These are phyloP conservation scores for Rubia peregrina DNA, from an alignment of 305 asterid genomes.

Conservation along the genomic window DNA sequence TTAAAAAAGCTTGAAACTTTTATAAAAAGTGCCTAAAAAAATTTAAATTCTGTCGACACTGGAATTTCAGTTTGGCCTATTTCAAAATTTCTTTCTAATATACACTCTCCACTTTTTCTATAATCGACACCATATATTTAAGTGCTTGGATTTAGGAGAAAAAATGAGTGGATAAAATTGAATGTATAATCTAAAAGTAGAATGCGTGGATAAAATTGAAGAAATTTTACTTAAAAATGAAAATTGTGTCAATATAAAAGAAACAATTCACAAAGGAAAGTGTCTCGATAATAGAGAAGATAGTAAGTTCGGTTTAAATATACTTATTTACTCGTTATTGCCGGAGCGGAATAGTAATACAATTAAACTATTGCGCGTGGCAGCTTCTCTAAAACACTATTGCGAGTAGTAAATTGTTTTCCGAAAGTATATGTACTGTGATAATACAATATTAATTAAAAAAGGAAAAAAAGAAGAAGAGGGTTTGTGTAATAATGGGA, in stretches of 20 bases:
- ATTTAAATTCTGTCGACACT: not conserved
- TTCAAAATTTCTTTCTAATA: not conserved
- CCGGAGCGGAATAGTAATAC: not conserved
- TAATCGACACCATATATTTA: no score
- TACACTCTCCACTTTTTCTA: no score
- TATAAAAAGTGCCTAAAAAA: not conserved
- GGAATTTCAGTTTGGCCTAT: not conserved
- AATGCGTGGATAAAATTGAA: no score
- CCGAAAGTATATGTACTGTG: not conserved
- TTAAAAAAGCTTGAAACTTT: not conserved
- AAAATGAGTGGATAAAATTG: no score
- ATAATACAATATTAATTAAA: not conserved
- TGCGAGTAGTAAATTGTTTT: not conserved
- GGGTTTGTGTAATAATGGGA: not conserved
- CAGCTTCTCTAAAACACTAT: not conserved
- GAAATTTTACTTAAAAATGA: no score
- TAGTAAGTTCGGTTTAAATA: no score
- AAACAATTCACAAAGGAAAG: no score
- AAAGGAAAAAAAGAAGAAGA: no score
- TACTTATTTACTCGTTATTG: not conserved
- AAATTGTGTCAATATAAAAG: no score
- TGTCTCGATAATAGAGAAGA: no score
- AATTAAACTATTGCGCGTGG: slow-evolving; percentile 4
- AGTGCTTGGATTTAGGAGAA: no score
- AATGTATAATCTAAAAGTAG: no score